Evolutionary conservation across 2,329 filamentous ascomycete genomes (phyloP), one percentile per base, ranked within the genome.

Genomic region (Talaromyces funiculosus): DNA sequence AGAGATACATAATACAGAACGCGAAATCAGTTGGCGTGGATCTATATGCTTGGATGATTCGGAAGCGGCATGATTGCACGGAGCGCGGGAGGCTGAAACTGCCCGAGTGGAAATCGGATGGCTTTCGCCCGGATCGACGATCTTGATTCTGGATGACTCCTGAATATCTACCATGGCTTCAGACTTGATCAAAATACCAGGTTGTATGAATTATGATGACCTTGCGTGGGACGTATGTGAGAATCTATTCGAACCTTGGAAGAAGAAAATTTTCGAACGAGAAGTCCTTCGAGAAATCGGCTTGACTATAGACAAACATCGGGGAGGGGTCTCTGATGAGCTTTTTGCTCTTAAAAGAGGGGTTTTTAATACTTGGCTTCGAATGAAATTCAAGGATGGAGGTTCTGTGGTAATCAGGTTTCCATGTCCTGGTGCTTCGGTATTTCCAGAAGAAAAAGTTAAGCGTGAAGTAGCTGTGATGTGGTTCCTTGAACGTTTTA

Each of bases 401-500:
- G 26, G 22, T 22, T 38, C 24, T 16, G 64, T 64, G 8, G 24
- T 70, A 10, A 65, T 70, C 7, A 59, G 67, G 3, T 67, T 70
- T 38, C 66, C 66, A 14, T 14, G 60, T 4, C 65, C 64, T 7
- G 67, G 67, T 0, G 45, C 20, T 8, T 31, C 59, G 0, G 62
- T 68, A 59, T 69, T 70, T 61, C 65, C 62, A 1, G 64, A 71
- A 62, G 68, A 70, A 31, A 68, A 70, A 61, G 60, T 68, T 18
- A 53, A 57, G 31, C 53, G 56, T 53, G 65, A 67, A 57, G 62
- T 66, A 10, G 55, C 63, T 37, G 53, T 63, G 3, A 67, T 67
- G 53, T 29, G 57, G 29, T 68, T 62, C 40, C 31, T 67, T 3
- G 37, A 63, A 26, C 20, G 49, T 0, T 54, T 65, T 37, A 68